A percentile compares a stretch with the other conserved stretches of the same genome.
phyloP scores from a whole-genome alignment of 768 basidiomycete genomes.

The Suillus occidentalis region DNA sequence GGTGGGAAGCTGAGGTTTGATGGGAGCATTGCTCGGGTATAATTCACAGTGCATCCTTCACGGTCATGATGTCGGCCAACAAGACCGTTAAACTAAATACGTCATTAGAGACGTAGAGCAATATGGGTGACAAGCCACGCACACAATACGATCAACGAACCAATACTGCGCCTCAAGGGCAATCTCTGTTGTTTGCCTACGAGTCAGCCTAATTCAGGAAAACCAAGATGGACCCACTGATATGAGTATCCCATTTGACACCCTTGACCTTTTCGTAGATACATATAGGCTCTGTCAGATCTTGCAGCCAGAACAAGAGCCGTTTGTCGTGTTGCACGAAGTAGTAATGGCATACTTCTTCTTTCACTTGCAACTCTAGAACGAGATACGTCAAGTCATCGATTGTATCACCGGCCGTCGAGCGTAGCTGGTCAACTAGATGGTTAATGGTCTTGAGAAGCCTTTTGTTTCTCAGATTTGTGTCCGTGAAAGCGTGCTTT shows the following conservation, averaged over 20 bases:
- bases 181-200: conserved; percentile 13
- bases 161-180: conserved; percentile 28
- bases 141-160: conserved; percentile 10
- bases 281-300: conserved; percentile 27
- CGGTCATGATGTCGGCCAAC: not conserved
- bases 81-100: not conserved
- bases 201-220: not conserved
- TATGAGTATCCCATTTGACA: conserved; percentile 21
- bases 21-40: conserved; percentile 2
- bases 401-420: not conserved
- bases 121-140: not conserved
- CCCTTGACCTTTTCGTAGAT: conserved; percentile 39
- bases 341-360: conserved; percentile 36
- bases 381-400: not conserved
- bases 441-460: not conserved
- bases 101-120: not conserved
- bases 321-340: conserved; percentile 43
- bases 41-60: conserved; percentile 9
- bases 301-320: conserved; percentile 48
- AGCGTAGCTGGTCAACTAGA: not conserved
- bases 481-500: conserved; percentile 9
- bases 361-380: not conserved
- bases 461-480: not conserved
- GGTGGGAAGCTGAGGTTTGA: not conserved
- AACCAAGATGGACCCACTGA: conserved; percentile 3